A percentile compares a stretch with the other conserved stretches of the same genome.
Evolutionary conservation across 2,329 filamentous ascomycete genomes (phyloP).

Genomic region (Trichocomaceae sp.): DNA sequence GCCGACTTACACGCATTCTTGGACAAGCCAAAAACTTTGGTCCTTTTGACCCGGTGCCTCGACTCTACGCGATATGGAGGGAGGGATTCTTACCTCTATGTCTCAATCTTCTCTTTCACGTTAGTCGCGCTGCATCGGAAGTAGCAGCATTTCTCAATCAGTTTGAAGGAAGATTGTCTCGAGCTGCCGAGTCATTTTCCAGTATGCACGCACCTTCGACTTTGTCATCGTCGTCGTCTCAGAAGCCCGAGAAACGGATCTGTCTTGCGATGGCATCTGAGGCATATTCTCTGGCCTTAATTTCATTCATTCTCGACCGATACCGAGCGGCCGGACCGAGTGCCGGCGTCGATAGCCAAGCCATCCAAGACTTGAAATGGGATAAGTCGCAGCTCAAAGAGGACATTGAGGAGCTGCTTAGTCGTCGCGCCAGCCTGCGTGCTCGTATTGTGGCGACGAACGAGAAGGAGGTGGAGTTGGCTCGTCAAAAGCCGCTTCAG

Average conservation of each 20-base stretch:
- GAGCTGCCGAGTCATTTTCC: slow-evolving; percentile 67
- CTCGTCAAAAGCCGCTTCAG: slow-evolving; percentile 36
- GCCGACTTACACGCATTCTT: slow-evolving; percentile 72
- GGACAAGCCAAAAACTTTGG: slow-evolving; percentile 61
- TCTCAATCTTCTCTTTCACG: slow-evolving; percentile 75
- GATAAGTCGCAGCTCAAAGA: slow-evolving; percentile 66
- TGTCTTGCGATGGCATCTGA: slow-evolving; percentile 69
- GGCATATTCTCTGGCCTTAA: slow-evolving; percentile 68
- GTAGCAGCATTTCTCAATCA: slow-evolving; percentile 82
- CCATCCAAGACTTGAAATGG: slow-evolving; percentile 69
- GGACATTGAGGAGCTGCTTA: slow-evolving; percentile 76
- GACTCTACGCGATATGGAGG: slow-evolving; percentile 85
- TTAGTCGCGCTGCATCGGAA: slow-evolving; percentile 76
- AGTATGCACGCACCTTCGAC: slow-evolving; percentile 40
- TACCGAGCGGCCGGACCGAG: slow-evolving; percentile 60
- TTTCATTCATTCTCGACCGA: slow-evolving; percentile 64
- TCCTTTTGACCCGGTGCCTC: slow-evolving; percentile 67
- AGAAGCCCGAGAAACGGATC: slow-evolving; percentile 53
- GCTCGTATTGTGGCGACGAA: slow-evolving; percentile 68
- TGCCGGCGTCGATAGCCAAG: slow-evolving; percentile 49
- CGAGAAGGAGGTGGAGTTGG: slow-evolving; percentile 62
- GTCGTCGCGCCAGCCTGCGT: slow-evolving; percentile 60
- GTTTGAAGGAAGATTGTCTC: slow-evolving; percentile 70
- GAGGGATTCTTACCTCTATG: slow-evolving; percentile 81
- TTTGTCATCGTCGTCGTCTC: slow-evolving; percentile 37